phyloP scores from a whole-genome alignment of 1,284 basidiomycete genomes.

The Ustilago tritici region DNA sequence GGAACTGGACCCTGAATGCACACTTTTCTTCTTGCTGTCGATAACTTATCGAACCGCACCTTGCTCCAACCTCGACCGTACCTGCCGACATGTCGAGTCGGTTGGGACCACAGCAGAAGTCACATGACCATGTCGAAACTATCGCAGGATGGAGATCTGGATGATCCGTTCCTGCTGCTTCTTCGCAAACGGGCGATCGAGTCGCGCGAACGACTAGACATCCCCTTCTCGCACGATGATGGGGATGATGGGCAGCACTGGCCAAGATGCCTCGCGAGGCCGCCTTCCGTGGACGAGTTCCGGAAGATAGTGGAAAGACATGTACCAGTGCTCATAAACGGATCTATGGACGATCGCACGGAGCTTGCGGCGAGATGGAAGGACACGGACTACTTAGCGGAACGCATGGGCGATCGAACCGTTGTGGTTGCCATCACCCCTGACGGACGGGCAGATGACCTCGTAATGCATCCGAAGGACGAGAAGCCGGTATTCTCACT shows the following conservation, averaged over 20 bases:
- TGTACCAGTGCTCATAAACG: constrained; percentile 47
- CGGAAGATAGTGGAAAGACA: constrained; percentile 32
- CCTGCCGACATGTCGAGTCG: not conserved
- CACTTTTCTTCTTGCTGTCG: not conserved
- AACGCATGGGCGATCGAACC: constrained; percentile 43
- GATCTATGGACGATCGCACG: constrained; percentile 31
- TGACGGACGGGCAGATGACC: constrained; percentile 62
- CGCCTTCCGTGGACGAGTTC: constrained; percentile 26
- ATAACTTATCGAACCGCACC: not conserved
- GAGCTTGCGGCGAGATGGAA: constrained; percentile 40
- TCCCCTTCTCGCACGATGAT: constrained; percentile 16
- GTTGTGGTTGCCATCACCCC: constrained; percentile 60
- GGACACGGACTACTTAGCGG: constrained; percentile 45
- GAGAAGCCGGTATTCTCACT: constrained; percentile 54
- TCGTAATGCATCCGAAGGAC: constrained; percentile 28
- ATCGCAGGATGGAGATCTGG: constrained; percentile 3
- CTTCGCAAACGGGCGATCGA: constrained; percentile 32
- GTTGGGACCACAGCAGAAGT: not conserved
- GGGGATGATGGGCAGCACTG: constrained; percentile 1
- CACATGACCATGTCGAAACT: not conserved
- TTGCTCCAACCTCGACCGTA: not conserved
- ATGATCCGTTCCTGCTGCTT: constrained; percentile 39
- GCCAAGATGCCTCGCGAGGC: constrained; percentile 18
- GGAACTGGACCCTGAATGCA: not conserved
- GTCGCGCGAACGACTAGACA: constrained; percentile 20